A percentile compares a stretch with the other conserved stretches of the same genome.
Conservation (phyloP, 2,329 filamentous ascomycete genomes). For the Talaromyces sp. region DNA sequence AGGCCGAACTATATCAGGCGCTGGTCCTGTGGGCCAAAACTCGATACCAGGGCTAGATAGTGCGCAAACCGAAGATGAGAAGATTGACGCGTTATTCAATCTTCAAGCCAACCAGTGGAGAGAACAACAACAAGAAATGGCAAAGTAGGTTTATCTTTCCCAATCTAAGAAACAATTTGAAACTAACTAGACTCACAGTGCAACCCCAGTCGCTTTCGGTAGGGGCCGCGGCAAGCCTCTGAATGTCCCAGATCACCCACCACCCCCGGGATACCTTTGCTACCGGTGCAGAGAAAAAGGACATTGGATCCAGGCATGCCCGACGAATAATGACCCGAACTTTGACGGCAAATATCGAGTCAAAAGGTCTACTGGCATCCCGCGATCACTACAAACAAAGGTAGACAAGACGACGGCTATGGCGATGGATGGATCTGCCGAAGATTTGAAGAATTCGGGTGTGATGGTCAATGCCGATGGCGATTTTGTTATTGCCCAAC, state of each 20-base stretch:
- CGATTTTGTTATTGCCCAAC: constrained; percentile 93
- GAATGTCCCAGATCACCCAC: constrained; percentile 88
- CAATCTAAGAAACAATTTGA: constrained; percentile 9
- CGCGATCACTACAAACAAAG: constrained; percentile 89
- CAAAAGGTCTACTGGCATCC: constrained; percentile 95
- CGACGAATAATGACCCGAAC: constrained; percentile 96
- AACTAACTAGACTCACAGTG: constrained; percentile 34
- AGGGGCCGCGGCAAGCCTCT: constrained; percentile 36
- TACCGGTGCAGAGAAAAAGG: constrained; percentile 95
- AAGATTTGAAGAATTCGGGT: constrained; percentile 77
- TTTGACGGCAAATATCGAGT: constrained; percentile 91
- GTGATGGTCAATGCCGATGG: constrained; percentile 98
- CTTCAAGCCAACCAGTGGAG: constrained; percentile 89
- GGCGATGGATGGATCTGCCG: constrained; percentile 69
- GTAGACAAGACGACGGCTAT: constrained; percentile 84
- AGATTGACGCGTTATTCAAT: constrained; percentile 86
- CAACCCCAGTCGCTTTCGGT: constrained; percentile 43
- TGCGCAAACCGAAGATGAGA: constrained; percentile 88
- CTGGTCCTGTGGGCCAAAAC: constrained; percentile 45
- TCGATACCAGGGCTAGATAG: constrained; percentile 66
- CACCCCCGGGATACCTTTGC: constrained; percentile 90
- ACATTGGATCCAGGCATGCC: constrained; percentile 98
- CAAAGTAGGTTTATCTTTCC: constrained; percentile 56
- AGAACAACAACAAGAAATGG: constrained; percentile 88
- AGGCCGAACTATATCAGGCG: constrained; percentile 33